Evolutionary conservation across 495 filamentous ascomycete species (phyloP).

Genomic region (Daldinia vernicosa): DNA sequence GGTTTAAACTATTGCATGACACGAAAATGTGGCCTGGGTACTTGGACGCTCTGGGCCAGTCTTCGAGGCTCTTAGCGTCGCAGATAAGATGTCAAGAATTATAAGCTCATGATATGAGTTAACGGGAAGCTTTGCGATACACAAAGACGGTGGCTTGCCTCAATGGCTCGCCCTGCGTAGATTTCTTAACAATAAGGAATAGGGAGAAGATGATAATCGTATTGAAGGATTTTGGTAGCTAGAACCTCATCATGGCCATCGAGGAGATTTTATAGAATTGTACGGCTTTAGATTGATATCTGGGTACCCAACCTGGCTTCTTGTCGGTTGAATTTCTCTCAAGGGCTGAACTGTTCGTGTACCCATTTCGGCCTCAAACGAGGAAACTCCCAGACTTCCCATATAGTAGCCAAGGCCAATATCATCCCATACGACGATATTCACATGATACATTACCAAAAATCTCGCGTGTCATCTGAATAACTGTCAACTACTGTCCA

Average conservation of each 20-base stretch:
- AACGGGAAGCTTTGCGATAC: neutral
- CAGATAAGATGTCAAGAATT: neutral
- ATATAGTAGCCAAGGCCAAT: constrained; percentile 4
- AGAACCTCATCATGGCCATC: neutral
- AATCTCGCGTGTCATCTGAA: neutral
- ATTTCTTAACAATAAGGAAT: neutral
- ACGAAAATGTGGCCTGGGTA: neutral
- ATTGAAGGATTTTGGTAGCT: neutral
- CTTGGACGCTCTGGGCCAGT: neutral
- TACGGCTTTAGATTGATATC: neutral
- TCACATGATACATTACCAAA: constrained; percentile 1
- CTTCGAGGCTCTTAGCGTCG: neutral
- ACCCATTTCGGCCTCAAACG: constrained; percentile 7
- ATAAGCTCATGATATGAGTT: neutral
- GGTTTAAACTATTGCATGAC: neutral
- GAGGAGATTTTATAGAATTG: constrained; percentile 14
- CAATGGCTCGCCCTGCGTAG: too few relatives aligned
- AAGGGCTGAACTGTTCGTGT: constrained; percentile 15
- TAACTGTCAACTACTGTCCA: constrained; percentile 1
- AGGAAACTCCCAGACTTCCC: neutral
- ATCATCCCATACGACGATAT: constrained; percentile 16
- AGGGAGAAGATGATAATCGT: neutral
- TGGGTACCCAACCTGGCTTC: neutral
- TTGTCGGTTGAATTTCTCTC: neutral
- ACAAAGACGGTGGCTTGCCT: neutral